A percentile compares a stretch with the other conserved stretches of the same genome.
phyloP scores from a whole-genome alignment of 208 protist genomes.

The Wallacemonas rigidus region DNA sequence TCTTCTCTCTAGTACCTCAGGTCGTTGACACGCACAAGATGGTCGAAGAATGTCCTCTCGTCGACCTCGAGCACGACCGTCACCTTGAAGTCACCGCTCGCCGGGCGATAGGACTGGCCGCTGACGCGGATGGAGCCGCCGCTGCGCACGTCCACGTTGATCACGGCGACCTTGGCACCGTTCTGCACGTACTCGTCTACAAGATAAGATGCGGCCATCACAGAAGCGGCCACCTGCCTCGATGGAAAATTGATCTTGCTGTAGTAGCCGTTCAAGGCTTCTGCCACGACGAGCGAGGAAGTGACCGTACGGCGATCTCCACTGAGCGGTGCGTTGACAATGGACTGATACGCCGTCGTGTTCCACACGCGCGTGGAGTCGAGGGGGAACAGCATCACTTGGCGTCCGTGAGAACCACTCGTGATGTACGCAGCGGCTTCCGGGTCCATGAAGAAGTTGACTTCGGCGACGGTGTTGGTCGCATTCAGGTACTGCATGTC shows the following conservation, averaged over 20 bases:
- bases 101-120: constrained; percentile 39
- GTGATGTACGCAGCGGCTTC: constrained; percentile 59
- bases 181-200: constrained; percentile 31
- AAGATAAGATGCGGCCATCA: constrained; percentile 30
- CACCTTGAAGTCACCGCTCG: constrained; percentile 16
- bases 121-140: constrained; percentile 18
- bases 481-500: constrained; percentile 50
- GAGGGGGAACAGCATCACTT: constrained; percentile 55
- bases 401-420: constrained; percentile 33
- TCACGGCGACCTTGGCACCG: constrained; percentile 29
- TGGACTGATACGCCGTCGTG: constrained; percentile 26
- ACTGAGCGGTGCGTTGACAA: constrained; percentile 23
- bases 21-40: constrained; percentile 31
- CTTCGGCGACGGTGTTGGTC: constrained; percentile 45
- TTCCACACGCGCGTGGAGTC: constrained; percentile 52
- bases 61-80: constrained; percentile 41
- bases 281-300: constrained; percentile 21
- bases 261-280: constrained; percentile 40
- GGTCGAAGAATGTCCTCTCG: constrained; percentile 35
- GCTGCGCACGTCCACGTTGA: constrained; percentile 38
- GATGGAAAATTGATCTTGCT: constrained; percentile 16
- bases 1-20: constrained; percentile 10
- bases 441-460: constrained; percentile 78
- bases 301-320: constrained; percentile 8
- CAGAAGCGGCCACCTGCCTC: constrained; percentile 24